phyloP scores from a whole-genome alignment of 2,329 filamentous ascomycete species.

The Aspergillus glaucus region DNA sequence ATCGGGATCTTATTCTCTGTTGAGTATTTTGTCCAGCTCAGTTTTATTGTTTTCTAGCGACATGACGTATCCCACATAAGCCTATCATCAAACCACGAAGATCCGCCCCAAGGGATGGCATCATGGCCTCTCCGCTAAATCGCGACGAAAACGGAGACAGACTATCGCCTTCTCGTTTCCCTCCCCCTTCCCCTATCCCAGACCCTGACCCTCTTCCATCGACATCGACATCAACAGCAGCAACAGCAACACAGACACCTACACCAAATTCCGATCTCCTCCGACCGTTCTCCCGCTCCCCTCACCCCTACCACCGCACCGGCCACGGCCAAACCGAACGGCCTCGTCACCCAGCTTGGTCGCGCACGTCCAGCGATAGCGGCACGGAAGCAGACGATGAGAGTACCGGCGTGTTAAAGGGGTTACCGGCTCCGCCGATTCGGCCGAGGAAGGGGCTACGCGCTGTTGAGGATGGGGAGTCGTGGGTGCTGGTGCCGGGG shows the following conservation, averaged over 20 bases:
- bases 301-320: constrained; percentile 62
- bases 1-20: neutral
- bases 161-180: too few relatives aligned
- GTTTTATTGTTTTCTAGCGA: constrained; percentile 9
- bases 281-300: constrained; percentile 54
- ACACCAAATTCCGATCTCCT: constrained; percentile 22
- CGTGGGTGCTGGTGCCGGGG: constrained; percentile 27
- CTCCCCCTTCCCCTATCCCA: neutral
- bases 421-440: constrained; percentile 70
- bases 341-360: constrained; percentile 41
- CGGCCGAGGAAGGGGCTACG: constrained; percentile 72
- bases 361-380: constrained; percentile 69
- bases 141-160: constrained; percentile 20
- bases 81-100: neutral
- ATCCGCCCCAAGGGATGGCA: constrained; percentile 19
- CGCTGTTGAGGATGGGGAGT: constrained; percentile 26
- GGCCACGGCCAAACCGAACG: constrained; percentile 30
- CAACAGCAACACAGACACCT: constrained; percentile 8
- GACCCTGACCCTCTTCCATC: constrained; percentile 4
- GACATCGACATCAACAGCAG: constrained; percentile 15
- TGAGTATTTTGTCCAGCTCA: neutral
- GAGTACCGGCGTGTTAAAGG: constrained; percentile 66
- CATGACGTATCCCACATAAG: constrained; percentile 26
- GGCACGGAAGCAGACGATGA: constrained; percentile 96
- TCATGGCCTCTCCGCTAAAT: constrained; percentile 26